These are phyloP conservation scores for Jatropha curcas DNA, from an alignment of 345 rosid genomes.

Conservation along the genomic window DNA sequence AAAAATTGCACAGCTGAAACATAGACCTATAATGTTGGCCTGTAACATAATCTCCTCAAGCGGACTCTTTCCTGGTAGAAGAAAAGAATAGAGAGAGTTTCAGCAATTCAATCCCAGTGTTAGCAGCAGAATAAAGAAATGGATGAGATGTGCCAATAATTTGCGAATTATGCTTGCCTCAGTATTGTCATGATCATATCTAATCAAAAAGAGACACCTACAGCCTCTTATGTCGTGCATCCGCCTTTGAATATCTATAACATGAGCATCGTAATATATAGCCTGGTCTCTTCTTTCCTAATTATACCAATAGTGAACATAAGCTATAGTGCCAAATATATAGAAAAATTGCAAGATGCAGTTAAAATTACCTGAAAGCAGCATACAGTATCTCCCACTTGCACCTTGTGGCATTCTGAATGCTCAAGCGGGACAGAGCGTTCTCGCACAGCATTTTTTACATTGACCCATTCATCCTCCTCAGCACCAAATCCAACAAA, in stretches of 20 bases:
- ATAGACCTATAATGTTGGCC: conserved; percentile 28
- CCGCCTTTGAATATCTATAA: conserved; percentile 51
- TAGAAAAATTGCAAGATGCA: neutral
- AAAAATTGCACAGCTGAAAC: no score
- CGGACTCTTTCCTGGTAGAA: conserved; percentile 53
- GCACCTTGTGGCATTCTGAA: conserved; percentile 57
- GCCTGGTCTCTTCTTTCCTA: conserved; percentile 70
- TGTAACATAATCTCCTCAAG: conserved; percentile 56
- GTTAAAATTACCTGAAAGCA: conserved; percentile 59
- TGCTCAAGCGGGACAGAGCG: conserved; percentile 62
- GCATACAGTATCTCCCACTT: conserved; percentile 57
- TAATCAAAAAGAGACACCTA: conserved; percentile 57
- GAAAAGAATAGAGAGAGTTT: neutral
- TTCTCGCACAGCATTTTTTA: conserved; percentile 49
- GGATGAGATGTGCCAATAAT: neutral
- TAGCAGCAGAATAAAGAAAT: neutral
- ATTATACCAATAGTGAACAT: neutral
- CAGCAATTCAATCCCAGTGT: neutral
- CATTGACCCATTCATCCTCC: conserved; percentile 71
- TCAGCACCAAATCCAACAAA: conserved; percentile 71
- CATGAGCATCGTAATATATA: conserved; percentile 58
- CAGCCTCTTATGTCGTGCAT: conserved; percentile 74
- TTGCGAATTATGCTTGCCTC: conserved; percentile 39
- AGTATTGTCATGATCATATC: conserved; percentile 49
- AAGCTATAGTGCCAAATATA: neutral